Evolutionary conservation across 1,139 yeast species (phyloP).

Genomic region (Protomyces inouyei): DNA sequence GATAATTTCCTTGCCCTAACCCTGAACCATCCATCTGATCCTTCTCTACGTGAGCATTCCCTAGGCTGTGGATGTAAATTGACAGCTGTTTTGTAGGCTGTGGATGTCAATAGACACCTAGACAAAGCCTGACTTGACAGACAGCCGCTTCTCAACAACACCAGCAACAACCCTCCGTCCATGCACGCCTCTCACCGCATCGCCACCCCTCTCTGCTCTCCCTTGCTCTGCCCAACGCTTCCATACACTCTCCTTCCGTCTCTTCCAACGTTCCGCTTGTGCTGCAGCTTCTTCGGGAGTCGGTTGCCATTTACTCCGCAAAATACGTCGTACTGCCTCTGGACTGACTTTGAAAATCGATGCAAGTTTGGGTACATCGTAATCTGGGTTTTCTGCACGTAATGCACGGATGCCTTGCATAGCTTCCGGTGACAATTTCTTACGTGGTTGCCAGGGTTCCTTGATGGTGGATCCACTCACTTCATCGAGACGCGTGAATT

Average conservation of each 20-base stretch:
- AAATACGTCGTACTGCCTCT: constrained; percentile 73
- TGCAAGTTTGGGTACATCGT: constrained; percentile 59
- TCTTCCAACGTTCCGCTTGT: constrained; percentile 49
- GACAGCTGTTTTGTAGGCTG: neutral
- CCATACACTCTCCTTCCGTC: constrained; percentile 41
- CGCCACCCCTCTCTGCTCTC: neutral
- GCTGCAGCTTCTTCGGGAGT: constrained; percentile 48
- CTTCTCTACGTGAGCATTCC: neutral
- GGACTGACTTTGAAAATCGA: constrained; percentile 67
- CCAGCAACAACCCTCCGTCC: neutral
- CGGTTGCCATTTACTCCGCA: constrained; percentile 75
- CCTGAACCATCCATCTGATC: neutral
- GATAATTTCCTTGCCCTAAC: neutral
- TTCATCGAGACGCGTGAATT: neutral
- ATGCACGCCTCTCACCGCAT: neutral
- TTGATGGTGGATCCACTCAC: constrained; percentile 30
- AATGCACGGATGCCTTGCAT: constrained; percentile 62
- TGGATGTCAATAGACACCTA: neutral
- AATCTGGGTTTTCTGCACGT: constrained; percentile 48
- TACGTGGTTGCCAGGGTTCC: constrained; percentile 63
- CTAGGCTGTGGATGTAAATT: no score
- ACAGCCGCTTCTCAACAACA: neutral
- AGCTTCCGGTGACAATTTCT: constrained; percentile 61
- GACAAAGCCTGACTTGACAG: neutral
- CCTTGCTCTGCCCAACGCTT: neutral